These are phyloP conservation scores for Boletus huronensis DNA, from an alignment of 768 basidiomycete species.

Conservation along the genomic window DNA sequence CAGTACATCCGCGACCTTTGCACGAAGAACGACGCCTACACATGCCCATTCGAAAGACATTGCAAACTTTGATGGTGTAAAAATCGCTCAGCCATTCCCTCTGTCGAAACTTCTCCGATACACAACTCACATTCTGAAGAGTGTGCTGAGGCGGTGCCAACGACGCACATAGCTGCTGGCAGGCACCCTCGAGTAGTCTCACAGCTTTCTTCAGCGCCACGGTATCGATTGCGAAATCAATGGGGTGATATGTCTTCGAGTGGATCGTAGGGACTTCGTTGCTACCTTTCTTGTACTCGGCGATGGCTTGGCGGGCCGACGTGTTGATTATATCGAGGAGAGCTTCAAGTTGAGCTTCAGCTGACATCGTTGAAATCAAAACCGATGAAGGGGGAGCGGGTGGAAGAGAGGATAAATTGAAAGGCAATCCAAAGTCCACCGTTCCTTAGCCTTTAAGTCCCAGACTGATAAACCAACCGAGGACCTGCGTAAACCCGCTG, in stretches of 20 bases:
- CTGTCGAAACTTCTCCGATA: neutral
- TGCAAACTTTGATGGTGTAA: conserved; percentile 6
- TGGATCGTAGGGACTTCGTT: conserved; percentile 26
- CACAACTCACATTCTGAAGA: conserved; percentile 20
- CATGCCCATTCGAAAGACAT: conserved; percentile 28
- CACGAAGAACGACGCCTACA: conserved; percentile 20
- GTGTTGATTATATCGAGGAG: conserved; percentile 32
- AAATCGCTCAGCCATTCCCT: neutral
- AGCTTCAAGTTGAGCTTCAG: conserved; percentile 27
- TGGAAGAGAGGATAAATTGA: neutral
- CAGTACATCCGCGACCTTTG: conserved; percentile 29
- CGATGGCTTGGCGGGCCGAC: conserved; percentile 25
- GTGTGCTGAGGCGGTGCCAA: conserved; percentile 30
- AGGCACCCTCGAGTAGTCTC: conserved; percentile 26
- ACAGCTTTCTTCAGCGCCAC: conserved; percentile 25
- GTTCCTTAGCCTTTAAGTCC: conserved; percentile 6
- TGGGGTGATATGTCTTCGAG: conserved; percentile 20
- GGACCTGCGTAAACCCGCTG: neutral
- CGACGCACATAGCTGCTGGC: conserved; percentile 26
- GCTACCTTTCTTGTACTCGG: conserved; percentile 24
- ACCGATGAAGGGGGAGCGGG: neutral
- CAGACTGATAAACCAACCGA: neutral
- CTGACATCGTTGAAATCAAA: conserved; percentile 17
- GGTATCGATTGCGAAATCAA: conserved; percentile 19
- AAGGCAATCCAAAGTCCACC: neutral